Percentiles rank a stretch among this genome's conserved stretches.
Conservation (phyloP, 208 protist genomes). For the Trypanosoma scelopori region DNA sequence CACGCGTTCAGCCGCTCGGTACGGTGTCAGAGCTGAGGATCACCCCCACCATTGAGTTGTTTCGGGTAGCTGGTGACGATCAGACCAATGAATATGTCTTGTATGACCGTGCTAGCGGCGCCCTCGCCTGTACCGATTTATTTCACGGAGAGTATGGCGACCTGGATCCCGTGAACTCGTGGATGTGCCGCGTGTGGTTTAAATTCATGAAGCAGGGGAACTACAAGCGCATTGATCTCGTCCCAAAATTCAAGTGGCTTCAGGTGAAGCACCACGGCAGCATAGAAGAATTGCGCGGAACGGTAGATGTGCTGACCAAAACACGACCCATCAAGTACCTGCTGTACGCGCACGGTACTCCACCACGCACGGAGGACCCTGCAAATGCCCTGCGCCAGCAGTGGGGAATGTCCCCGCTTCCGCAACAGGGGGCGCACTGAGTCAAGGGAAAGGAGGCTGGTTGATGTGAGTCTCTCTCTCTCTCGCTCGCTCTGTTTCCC, state of each 20-base stretch:
- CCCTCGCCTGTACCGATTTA: constrained; percentile 78
- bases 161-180: constrained; percentile 83
- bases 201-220: constrained; percentile 86
- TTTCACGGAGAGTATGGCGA: constrained; percentile 83
- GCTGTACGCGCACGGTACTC: constrained; percentile 70
- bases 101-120: constrained; percentile 49
- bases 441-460: not conserved
- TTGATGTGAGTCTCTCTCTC: no score
- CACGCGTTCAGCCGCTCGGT: constrained; percentile 20
- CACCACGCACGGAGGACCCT: constrained; percentile 46
- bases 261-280: constrained; percentile 52
- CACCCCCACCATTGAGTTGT: constrained; percentile 62
- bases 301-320: constrained; percentile 59
- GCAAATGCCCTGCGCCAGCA: constrained; percentile 58
- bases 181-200: constrained; percentile 90
- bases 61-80: constrained; percentile 65
- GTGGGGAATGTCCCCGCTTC: constrained; percentile 60
- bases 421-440: not conserved
- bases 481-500: no score
- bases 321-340: constrained; percentile 45
- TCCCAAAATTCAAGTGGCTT: constrained; percentile 75
- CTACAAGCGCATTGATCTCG: constrained; percentile 68
- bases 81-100: constrained; percentile 76
- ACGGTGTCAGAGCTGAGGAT: constrained; percentile 26
- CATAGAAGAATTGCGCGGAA: constrained; percentile 37